A percentile compares a stretch with the other conserved stretches of the same genome.
phyloP scores from a whole-genome alignment of 352 stramenopile species.

The Phytophthora citricola region DNA sequence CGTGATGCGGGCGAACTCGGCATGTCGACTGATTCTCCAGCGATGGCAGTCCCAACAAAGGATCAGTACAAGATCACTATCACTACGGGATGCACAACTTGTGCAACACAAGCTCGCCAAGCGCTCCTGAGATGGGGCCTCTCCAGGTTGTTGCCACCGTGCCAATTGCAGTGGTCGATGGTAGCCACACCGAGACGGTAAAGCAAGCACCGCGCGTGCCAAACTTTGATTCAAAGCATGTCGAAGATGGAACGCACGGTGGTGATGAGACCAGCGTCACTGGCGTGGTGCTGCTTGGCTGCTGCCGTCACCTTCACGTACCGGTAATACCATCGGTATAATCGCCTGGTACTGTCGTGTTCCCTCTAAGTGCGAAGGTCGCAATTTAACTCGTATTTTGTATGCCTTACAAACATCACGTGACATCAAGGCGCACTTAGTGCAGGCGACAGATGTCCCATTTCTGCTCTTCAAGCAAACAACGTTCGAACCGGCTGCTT shows the following conservation, averaged over 20 bases:
- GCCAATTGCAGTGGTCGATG: neutral
- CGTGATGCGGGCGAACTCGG: neutral
- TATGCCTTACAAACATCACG: conserved; percentile 12
- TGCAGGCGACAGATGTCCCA: neutral
- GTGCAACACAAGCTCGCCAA: neutral
- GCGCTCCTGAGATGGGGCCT: neutral
- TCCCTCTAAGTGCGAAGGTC: too few relatives aligned
- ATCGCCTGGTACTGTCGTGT: too few relatives aligned
- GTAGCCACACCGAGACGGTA: too few relatives aligned
- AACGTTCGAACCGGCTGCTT: conserved; percentile 23
- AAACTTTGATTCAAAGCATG: too few relatives aligned
- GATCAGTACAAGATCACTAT: neutral
- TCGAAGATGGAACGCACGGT: neutral
- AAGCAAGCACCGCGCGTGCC: neutral
- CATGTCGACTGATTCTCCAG: neutral
- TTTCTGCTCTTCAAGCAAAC: conserved; percentile 18
- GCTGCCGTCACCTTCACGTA: too few relatives aligned
- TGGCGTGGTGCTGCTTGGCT: too few relatives aligned
- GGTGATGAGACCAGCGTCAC: neutral
- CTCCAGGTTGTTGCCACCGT: neutral
- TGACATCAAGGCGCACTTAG: conserved; percentile 6
- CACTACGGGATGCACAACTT: neutral
- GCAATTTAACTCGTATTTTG: neutral
- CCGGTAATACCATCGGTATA: too few relatives aligned
- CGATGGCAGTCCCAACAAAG: neutral